phyloP scores from a whole-genome alignment of 768 basidiomycete species.

The Kwoniella dejecticola region DNA sequence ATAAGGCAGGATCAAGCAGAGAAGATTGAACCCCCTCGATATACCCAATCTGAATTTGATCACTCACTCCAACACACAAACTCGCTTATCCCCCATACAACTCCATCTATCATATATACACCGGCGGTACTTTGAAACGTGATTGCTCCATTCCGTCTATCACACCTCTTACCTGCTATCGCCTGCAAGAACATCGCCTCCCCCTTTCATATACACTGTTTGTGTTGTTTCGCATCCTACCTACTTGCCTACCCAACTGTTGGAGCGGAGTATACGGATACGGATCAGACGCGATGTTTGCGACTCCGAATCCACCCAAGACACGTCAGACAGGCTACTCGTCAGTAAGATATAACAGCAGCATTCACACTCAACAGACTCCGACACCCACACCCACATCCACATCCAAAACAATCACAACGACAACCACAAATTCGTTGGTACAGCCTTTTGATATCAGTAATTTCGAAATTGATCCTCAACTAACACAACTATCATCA shows the following conservation, averaged over 20 bases:
- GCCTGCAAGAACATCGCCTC: slow-evolving; percentile 7
- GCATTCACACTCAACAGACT: too few species aligned
- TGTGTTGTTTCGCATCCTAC: slow-evolving; percentile 2
- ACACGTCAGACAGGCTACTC: slow-evolving; percentile 10
- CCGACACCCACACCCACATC: slow-evolving; percentile 6
- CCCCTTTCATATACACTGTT: slow-evolving; percentile 12
- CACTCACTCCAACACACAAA: neutral
- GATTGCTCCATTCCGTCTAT: slow-evolving; percentile 11
- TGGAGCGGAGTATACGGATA: neutral
- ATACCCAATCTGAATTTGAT: neutral
- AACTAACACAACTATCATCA: slow-evolving; percentile 14
- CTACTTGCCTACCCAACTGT: neutral
- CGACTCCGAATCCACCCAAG: slow-evolving; percentile 17
- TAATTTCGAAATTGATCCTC: slow-evolving; percentile 7
- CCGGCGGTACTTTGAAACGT: slow-evolving; percentile 29
- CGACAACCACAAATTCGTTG: slow-evolving; percentile 14
- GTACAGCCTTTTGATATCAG: slow-evolving; percentile 5
- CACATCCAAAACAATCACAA: neutral
- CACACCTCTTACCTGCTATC: slow-evolving; percentile 1
- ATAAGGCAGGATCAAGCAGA: neutral
- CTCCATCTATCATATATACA: slow-evolving; percentile 6
- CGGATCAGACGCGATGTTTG: slow-evolving; percentile 19
- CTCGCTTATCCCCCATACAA: neutral
- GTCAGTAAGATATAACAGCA: slow-evolving; percentile 17
- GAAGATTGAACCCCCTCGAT: neutral